Evolutionary conservation across 495 filamentous ascomycete species (phyloP).

Genomic region (Durotheca rogersii): DNA sequence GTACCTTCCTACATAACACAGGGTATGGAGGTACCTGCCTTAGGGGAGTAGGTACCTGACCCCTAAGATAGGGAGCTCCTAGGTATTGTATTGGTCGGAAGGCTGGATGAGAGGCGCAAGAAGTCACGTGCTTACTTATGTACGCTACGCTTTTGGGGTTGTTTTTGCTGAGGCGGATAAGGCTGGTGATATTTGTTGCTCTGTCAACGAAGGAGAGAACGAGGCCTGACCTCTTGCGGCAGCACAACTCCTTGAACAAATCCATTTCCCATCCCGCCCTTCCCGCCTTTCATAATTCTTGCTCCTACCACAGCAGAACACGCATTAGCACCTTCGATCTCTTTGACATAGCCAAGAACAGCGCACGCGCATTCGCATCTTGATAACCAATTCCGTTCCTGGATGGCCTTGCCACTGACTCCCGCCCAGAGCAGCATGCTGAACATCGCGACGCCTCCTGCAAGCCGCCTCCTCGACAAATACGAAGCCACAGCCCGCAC

Average conservation of each 20-base stretch:
- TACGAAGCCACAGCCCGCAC: constrained; percentile 31
- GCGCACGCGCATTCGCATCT: neutral
- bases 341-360: neutral
- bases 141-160: neutral
- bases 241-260: neutral
- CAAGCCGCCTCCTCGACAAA: constrained; percentile 24
- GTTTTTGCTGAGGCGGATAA: neutral
- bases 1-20: no score
- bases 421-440: constrained; percentile 38
- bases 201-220: no score
- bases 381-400: neutral
- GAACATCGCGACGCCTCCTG: constrained; percentile 40
- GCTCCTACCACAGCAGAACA: neutral
- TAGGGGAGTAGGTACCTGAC: no score
- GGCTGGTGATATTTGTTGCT: neutral
- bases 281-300: neutral
- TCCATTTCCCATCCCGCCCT: neutral
- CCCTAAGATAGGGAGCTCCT: no score
- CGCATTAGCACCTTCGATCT: no score
- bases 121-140: neutral
- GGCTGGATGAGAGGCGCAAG: neutral
- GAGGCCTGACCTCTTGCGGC: no score
- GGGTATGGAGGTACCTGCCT: no score
- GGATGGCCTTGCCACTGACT: constrained; percentile 43
- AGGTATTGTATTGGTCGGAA: no score